phyloP scores from a whole-genome alignment of 225 moss, liverwort and hornwort species.

The Asterella californica region DNA sequence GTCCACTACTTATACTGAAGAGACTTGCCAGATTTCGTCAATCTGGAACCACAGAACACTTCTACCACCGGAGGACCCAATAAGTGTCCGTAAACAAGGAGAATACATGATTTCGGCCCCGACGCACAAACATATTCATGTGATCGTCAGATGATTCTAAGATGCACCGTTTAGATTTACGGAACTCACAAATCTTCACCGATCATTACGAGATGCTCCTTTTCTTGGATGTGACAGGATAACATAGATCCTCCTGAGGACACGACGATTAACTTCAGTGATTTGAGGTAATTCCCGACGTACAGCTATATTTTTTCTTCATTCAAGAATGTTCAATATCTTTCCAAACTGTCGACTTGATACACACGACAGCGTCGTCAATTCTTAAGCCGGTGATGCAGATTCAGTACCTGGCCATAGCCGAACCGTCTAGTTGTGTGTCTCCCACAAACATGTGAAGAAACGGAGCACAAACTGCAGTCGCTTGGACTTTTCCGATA shows the following conservation, averaged over 20 bases:
- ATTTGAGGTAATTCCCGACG: not conserved
- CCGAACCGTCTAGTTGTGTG: too few species aligned
- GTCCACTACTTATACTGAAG: too few species aligned
- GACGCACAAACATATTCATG: not conserved
- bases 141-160: not conserved
- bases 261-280: not conserved
- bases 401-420: constrained; percentile 6
- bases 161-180: not conserved
- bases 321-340: not conserved
- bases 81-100: too few species aligned
- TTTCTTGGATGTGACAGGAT: not conserved
- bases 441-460: not conserved
- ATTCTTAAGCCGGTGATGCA: too few species aligned
- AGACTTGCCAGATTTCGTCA: too few species aligned
- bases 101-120: too few species aligned
- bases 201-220: not conserved
- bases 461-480: not conserved
- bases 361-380: not conserved
- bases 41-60: too few species aligned
- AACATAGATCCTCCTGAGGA: not conserved
- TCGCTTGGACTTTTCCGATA: not conserved
- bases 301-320: not conserved
- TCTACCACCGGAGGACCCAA: too few species aligned
- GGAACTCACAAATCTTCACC: not conserved
- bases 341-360: not conserved